Evolutionary conservation across 257 asterid species (phyloP).

Genomic region (Capsicum chinense): DNA sequence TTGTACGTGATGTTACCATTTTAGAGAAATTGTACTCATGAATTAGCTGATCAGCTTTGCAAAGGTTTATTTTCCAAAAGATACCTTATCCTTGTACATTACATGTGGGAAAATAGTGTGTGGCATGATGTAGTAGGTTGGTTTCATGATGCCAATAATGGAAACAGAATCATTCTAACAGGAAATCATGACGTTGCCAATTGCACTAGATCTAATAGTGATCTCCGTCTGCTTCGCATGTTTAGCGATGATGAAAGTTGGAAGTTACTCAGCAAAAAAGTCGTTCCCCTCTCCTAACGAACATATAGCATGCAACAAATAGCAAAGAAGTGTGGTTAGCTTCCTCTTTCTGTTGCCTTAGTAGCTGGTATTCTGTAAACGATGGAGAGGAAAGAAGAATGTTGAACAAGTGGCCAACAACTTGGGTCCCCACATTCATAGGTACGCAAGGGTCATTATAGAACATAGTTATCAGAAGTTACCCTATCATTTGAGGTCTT

Average conservation of each 20-base stretch:
- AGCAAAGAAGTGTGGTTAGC: constrained; percentile 15
- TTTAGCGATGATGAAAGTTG: constrained; percentile 28
- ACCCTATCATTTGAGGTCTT: constrained; percentile 32
- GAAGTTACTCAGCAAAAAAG: constrained; percentile 21
- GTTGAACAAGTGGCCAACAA: not conserved
- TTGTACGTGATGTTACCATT: not conserved
- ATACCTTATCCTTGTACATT: constrained; percentile 31
- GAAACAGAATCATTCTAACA: constrained; percentile 27
- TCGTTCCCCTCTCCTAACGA: not conserved
- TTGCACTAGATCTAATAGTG: not conserved
- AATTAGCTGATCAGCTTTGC: not conserved
- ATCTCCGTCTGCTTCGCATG: not conserved
- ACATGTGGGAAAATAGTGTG: constrained; percentile 4
- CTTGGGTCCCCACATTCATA: not conserved
- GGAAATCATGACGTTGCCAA: not conserved
- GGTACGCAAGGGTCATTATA: not conserved
- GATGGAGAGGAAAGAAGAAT: not conserved
- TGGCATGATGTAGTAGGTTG: not conserved
- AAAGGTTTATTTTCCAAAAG: constrained; percentile 4
- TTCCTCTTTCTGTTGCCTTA: constrained; percentile 32
- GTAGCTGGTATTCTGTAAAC: constrained; percentile 29
- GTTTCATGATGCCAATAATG: not conserved
- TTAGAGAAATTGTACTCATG: not conserved
- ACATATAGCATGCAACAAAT: not conserved
- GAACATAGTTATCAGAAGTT: constrained; percentile 35